Base-by-base conservation (phyloP, 176 grass and related monocot species). In the Coix lacrymajobi region DNA sequence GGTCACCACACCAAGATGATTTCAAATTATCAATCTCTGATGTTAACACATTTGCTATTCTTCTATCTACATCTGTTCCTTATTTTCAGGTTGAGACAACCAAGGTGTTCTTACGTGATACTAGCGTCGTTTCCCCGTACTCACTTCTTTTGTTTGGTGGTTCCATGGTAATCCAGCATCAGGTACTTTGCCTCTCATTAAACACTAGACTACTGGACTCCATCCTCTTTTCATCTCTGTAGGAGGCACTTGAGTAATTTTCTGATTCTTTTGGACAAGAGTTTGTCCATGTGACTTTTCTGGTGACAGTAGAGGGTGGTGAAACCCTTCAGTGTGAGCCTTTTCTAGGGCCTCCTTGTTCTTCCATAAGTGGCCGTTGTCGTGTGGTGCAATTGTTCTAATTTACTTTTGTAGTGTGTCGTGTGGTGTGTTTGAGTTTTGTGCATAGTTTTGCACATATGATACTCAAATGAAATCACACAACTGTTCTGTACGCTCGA, bases 111-210 rank as follows among this genome's bases (percentile, higher is more conserved):
- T 84, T 98, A 83, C 86, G 92, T 64, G 92, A 93, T 89, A 88
- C 88, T 73, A 98, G 84, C 12, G 66, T 93, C 32, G 67, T 95
- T 77, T 95, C 96, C 74, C 96, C 96, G 22, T 98, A 95, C 34
- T 93, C 96, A n/a, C 89, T 98, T 77, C 88, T 95, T 73, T 43
- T 98, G 81, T 98, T 98, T 90, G 92, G 96, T 69, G 91, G 96
- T 69, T 84, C 85, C 68, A 95, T 95, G 86, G 79, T 91, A 61
- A 90, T 98, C 71, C 96, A 98, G 62, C 96, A 98, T 92, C 92
- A 98, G 92, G 92, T 98, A 86, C 45, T 72, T 51, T 62, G 41
- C 16, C 66, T 78, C 77, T 62, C 26, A 46, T 84, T 5, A 8
- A 34, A 44, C 56, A 33, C 10, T 74, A 66, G 33, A 79, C 14